Conservation (phyloP, 1,284 basidiomycete genomes). For the Naganishia sp. region DNA sequence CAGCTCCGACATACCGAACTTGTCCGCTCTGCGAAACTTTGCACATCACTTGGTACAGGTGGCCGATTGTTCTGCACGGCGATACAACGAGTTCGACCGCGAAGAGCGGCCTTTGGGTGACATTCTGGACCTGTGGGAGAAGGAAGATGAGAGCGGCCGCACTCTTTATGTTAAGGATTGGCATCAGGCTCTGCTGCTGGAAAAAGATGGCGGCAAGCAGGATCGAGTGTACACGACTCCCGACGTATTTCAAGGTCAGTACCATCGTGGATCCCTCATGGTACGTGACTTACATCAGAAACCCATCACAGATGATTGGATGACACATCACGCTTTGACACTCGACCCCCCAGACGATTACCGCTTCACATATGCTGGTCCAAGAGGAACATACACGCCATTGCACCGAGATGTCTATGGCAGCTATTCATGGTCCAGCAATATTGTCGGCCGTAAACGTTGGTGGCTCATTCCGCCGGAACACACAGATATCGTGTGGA, state of each 20-base stretch:
- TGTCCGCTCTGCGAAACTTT: conserved; percentile 36
- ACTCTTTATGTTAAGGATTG: conserved; percentile 62
- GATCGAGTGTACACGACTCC: conserved; percentile 56
- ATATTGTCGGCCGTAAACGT: conserved; percentile 58
- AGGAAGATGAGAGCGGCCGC: conserved; percentile 12
- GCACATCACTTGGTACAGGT: conserved; percentile 50
- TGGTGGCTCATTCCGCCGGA: conserved; percentile 61
- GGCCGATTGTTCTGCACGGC: conserved; percentile 44
- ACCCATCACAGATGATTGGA: conserved; percentile 58
- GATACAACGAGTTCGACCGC: conserved; percentile 51
- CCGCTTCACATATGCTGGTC: conserved; percentile 56
- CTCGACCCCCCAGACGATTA: conserved; percentile 40
- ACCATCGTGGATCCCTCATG: background rate
- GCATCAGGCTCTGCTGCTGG: conserved; percentile 56
- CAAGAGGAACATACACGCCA: conserved; percentile 54
- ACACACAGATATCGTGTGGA: conserved; percentile 42
- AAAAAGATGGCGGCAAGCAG: conserved; percentile 39
- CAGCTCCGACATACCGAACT: background rate
- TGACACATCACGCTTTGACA: conserved; percentile 42
- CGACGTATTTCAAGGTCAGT: conserved; percentile 51
- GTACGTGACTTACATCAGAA: background rate
- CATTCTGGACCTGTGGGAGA: conserved; percentile 53
- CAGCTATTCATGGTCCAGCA: conserved; percentile 62
- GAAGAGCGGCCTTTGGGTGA: conserved; percentile 48
- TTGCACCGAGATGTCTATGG: conserved; percentile 61